Evolutionary conservation across 78 protist species (phyloP), one percentile per base, ranked within the genome.

Genomic region (Bodo saltans): DNA sequence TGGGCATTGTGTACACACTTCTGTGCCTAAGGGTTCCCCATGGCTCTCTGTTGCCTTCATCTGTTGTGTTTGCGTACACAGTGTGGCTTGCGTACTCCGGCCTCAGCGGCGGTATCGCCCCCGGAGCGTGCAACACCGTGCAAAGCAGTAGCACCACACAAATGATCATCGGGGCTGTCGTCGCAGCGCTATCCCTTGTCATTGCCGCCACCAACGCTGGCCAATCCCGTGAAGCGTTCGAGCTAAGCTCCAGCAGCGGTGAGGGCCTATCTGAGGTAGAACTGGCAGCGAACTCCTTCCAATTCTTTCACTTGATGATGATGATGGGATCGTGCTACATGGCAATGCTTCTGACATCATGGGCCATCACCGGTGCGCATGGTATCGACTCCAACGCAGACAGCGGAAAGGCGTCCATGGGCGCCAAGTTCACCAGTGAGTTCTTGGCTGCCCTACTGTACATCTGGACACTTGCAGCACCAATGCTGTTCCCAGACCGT

Each of bases 381-480:
- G 21, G 3, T 17, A 30, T 30, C 34, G 34, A n/a, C 34, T 68
- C 71, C 34, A 27, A 68, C 37, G 17, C 3, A 3, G 42, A 11
- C 11, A 70, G 37, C 30, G 12, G 26, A 17, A 27, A 29, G 25
- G 30, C 12, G 33, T 3, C 73, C 73, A 70, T 70, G 30, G 3
- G 26, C 34, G 73, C 11, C 30, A 32, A 32, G 30, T 70, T 17
- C 38, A 42, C 33, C 39, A 68, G 75, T 28, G 37, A 26, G 85
- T 3, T 80, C 73, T 2, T 85, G 35, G 11, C 39, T 33, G 27
- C 39, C 30, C 37, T 32, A 0, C 82, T 85, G 32, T 85, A 85
- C 40, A 8, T n/a, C 27, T 85, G 88, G 88, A 75, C 76, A 17
- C 70, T 74, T 26, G 72, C 74, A 25, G 88, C 88, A 0, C 83